Evolutionary conservation across 2,329 filamentous ascomycete genomes (phyloP), one percentile per base, ranked within the genome.

Genomic region (Amauroascus verrucosus): DNA sequence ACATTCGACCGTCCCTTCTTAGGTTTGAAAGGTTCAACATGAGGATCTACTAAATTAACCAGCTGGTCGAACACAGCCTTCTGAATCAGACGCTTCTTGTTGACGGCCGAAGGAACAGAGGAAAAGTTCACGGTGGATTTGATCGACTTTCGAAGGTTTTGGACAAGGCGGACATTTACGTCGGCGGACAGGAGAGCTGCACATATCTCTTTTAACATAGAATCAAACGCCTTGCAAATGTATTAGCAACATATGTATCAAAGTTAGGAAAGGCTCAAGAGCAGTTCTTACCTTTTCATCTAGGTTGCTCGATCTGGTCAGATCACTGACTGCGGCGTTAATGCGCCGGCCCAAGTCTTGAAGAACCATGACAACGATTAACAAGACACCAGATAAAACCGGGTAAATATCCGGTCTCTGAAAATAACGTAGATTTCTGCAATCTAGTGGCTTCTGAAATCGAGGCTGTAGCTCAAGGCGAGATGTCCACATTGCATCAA

Each of bases 321-420:
- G 79, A 75, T 96, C 91, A 59, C 84, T 86, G 75, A 98, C 87
- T 65, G 93, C 93, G 77, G 88, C 82, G 75, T 96, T 97, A 72
- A 98, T 97, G 75, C 93, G 93, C 78, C 91, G 89, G 64, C 93
- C 93, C 56, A 98, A 82, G 80, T 98, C 93, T 83, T 95, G 90
- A 67, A 98, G 86, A 79, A 98, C 93, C 93, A 98, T 98, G 68
- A 65, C 69, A 65, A 57, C 44, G 37, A 16, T 4, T 2, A 2
- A 8, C 22, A n/a, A 43, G 41, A 14, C 13, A 43, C n/a, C n/a
- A 4, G n/a, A 33, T n/a, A 37, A 20, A 13, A 11, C 35, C 26
- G 5, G 37, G n/a, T 11, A 11, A 16, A 8, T 16, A 20, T 41
- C 14, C 28, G 6, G 1, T 49, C 2, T 43, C 8, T 24, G 26